Evolutionary conservation across 129 eudicot species (phyloP).

Genomic region (Helichrysum umbraculigerum): DNA sequence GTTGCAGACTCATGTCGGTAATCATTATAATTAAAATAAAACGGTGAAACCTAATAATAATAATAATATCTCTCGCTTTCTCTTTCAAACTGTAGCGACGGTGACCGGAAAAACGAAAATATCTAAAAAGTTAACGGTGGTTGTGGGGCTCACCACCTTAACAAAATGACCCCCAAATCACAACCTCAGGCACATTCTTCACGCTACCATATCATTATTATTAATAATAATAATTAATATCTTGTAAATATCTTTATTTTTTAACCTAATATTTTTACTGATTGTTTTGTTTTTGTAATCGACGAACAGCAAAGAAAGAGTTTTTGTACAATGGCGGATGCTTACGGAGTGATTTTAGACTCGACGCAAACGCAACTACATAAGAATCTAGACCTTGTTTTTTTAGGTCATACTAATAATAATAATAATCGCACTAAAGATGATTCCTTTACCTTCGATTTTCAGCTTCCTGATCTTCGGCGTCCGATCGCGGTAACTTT

Average conservation of each 20-base stretch:
- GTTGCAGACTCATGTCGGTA: constrained; percentile 18
- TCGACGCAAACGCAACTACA: constrained; percentile 22
- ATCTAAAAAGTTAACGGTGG: constrained; percentile 8
- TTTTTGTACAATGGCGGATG: constrained; percentile 39
- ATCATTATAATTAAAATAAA: neutral
- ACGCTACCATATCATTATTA: no score
- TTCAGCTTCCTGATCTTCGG: constrained; percentile 35
- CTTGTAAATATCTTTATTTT: constrained; percentile 17
- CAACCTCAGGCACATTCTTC: constrained; percentile 18
- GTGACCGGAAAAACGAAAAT: constrained; percentile 14
- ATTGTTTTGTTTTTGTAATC: neutral
- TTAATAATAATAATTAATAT: no score
- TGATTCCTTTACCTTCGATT: constrained; percentile 22
- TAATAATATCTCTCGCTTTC: constrained; percentile 24
- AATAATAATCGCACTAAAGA: constrained; percentile 5
- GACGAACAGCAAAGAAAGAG: constrained; percentile 28
- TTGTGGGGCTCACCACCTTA: constrained; percentile 39
- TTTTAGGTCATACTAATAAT: constrained; percentile 14
- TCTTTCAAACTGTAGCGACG: neutral
- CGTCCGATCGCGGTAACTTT: constrained; percentile 26
- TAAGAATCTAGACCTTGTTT: constrained; percentile 31
- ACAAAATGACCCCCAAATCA: constrained; percentile 36
- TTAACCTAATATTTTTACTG: neutral
- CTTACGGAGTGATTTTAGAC: constrained; percentile 25
- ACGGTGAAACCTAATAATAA: constrained; percentile 5